These are phyloP conservation scores for Melastoma candidum DNA, from an alignment of 441 rosid species.

Conservation along the genomic window DNA sequence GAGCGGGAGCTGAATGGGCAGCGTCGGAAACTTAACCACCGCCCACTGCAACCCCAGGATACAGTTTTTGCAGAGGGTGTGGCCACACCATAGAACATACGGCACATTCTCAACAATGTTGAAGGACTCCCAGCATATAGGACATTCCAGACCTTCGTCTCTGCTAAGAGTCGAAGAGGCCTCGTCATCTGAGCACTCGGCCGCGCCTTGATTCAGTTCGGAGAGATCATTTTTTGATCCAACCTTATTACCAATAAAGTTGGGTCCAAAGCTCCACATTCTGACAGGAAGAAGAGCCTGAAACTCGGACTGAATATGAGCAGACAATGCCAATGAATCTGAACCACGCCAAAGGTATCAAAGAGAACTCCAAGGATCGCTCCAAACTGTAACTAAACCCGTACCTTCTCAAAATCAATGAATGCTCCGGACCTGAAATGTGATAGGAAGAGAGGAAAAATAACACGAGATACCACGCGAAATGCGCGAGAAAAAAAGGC, in stretches of 20 bases:
- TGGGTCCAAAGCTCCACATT: constrained; percentile 88
- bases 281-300: constrained; percentile 14
- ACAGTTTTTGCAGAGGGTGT: constrained; percentile 73
- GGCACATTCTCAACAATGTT: constrained; percentile 78
- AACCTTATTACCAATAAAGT: constrained; percentile 45
- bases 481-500: too few species aligned
- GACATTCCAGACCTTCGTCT: constrained; percentile 72
- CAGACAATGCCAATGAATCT: constrained; percentile 11
- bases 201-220: constrained; percentile 25
- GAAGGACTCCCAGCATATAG: constrained; percentile 82
- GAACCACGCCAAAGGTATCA: constrained; percentile 15
- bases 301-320: constrained; percentile 17
- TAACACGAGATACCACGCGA: too few species aligned
- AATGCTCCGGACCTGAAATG: too few species aligned
- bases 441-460: too few species aligned
- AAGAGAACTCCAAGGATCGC: background rate
- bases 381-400: too few species aligned
- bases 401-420: too few species aligned
- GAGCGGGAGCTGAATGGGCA: constrained; percentile 67
- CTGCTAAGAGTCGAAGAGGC: constrained; percentile 32
- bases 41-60: constrained; percentile 68
- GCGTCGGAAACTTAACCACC: constrained; percentile 46
- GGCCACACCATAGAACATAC: constrained; percentile 86
- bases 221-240: constrained; percentile 27
- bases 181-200: constrained; percentile 64